These are phyloP conservation scores for Metarhizium humberi DNA, from an alignment of 2,329 filamentous ascomycete species.

Conservation along the genomic window DNA sequence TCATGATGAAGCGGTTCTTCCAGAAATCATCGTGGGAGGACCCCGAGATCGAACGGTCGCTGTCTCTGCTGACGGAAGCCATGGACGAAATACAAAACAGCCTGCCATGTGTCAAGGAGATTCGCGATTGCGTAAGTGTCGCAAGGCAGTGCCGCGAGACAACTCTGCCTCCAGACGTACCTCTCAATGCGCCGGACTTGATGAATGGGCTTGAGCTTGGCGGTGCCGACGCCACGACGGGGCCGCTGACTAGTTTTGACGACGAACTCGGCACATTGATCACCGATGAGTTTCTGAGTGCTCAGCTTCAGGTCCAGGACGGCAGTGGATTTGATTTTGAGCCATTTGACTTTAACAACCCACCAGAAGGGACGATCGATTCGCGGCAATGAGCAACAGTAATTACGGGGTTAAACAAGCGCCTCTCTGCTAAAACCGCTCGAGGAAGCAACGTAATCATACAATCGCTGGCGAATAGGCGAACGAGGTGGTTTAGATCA, in stretches of 20 bases:
- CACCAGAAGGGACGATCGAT: neutral
- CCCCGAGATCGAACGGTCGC: slow-evolving; percentile 35
- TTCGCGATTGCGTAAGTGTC: slow-evolving; percentile 24
- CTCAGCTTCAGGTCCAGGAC: slow-evolving; percentile 20
- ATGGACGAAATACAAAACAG: slow-evolving; percentile 42
- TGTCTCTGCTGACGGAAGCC: slow-evolving; percentile 39
- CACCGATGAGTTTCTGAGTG: slow-evolving; percentile 24
- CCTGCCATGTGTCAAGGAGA: slow-evolving; percentile 35
- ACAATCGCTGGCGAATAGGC: too few relatives aligned
- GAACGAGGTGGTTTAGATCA: too few relatives aligned
- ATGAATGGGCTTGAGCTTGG: slow-evolving; percentile 23
- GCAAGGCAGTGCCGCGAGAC: slow-evolving; percentile 19
- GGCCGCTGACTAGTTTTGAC: slow-evolving; percentile 18
- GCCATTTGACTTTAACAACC: slow-evolving; percentile 23
- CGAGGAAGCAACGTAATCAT: too few relatives aligned
- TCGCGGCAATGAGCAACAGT: neutral
- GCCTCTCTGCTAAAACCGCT: too few relatives aligned
- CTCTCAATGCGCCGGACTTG: slow-evolving; percentile 21
- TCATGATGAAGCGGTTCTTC: slow-evolving; percentile 37
- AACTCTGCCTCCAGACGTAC: slow-evolving; percentile 21
- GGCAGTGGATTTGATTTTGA: slow-evolving; percentile 10
- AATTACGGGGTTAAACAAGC: too few relatives aligned
- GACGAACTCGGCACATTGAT: slow-evolving; percentile 24
- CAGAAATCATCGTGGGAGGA: slow-evolving; percentile 30
- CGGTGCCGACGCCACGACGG: slow-evolving; percentile 12